Evolutionary conservation across 2,329 filamentous ascomycete species (phyloP).

Genomic region (Aschersonia sp.): DNA sequence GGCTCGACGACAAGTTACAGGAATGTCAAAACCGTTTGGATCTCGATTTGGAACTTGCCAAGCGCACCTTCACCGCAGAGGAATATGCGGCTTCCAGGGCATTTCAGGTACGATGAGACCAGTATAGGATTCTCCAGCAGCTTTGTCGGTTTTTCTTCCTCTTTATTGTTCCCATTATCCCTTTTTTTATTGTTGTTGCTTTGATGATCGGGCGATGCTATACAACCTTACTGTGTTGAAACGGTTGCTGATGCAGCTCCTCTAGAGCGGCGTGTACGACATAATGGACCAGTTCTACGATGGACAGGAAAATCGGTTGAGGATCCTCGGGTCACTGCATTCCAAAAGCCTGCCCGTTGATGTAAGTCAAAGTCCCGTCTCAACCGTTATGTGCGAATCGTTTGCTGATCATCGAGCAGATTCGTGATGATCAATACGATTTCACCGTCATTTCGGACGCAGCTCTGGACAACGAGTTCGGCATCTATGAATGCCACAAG

Average conservation of each 20-base stretch:
- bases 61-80: conserved; percentile 20
- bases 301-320: conserved; percentile 28
- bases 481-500: conserved; percentile 24
- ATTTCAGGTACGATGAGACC: conserved; percentile 16
- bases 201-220: no score
- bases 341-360: conserved; percentile 30
- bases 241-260: background rate
- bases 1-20: conserved; percentile 15
- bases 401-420: conserved; percentile 10
- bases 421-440: conserved; percentile 28
- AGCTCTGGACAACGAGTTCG: conserved; percentile 26
- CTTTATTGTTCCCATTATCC: no score
- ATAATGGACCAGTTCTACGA: conserved; percentile 27
- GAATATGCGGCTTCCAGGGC: conserved; percentile 19
- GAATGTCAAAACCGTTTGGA: conserved; percentile 18
- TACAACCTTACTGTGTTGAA: background rate
- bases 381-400: conserved; percentile 6
- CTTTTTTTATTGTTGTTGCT: no score
- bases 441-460: conserved; percentile 30
- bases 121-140: background rate
- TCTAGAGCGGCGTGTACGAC: conserved; percentile 23
- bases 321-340: conserved; percentile 28
- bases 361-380: conserved; percentile 20
- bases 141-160: no score
- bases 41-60: conserved; percentile 19